These are phyloP conservation scores for Fusarium ambrosium DNA, from an alignment of 2,329 filamentous ascomycete genomes.

Conservation along the genomic window DNA sequence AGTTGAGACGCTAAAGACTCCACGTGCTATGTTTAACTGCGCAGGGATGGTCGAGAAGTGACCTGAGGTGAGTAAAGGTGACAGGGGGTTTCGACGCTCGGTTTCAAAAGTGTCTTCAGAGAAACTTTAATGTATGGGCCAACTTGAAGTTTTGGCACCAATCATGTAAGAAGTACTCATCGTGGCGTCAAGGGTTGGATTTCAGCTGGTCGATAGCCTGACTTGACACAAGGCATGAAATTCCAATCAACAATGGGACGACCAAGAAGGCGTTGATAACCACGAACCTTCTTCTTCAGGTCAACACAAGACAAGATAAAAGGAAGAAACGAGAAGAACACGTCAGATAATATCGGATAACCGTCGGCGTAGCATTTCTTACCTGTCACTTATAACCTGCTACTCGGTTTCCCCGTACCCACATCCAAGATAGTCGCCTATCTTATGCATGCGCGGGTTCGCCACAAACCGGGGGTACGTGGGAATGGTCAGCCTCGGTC, in stretches of 20 bases:
- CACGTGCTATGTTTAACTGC: not conserved
- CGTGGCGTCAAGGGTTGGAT: not conserved
- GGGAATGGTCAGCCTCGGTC: not conserved
- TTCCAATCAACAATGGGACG: not conserved
- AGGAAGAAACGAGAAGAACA: not conserved
- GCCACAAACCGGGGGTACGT: not conserved
- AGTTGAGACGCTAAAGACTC: not conserved
- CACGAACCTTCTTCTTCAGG: not conserved
- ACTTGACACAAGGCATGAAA: not conserved
- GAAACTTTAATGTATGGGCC: slow-evolving; percentile 4
- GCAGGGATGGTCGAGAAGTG: not conserved
- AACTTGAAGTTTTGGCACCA: not conserved
- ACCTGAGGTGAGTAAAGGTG: not conserved
- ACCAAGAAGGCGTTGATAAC: not conserved
- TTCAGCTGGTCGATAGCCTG: not conserved
- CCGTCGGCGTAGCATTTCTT: not conserved
- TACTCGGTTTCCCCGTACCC: slow-evolving; percentile 7
- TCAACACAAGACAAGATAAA: not conserved
- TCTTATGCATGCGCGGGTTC: not conserved
- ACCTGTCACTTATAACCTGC: not conserved
- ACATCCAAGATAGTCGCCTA: slow-evolving; percentile 1
- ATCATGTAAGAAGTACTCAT: not conserved
- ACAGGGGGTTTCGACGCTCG: not conserved
- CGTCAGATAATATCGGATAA: not conserved
- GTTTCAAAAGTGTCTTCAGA: not conserved